Evolutionary conservation across 1,284 basidiomycete genomes (phyloP).

Genomic region (Puccinia horiana): DNA sequence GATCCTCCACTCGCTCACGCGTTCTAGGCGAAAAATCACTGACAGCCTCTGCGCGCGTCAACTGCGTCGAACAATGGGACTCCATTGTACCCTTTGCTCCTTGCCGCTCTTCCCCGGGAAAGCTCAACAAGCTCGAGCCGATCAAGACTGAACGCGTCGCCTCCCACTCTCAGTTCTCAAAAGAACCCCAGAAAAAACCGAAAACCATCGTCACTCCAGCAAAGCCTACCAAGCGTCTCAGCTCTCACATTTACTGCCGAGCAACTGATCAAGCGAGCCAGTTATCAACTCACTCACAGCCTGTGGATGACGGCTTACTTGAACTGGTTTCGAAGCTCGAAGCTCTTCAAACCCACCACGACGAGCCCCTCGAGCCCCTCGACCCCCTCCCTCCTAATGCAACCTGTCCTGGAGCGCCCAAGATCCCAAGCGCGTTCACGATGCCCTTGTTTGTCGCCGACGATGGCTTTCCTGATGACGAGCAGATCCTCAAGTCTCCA

Average conservation of each 20-base stretch:
- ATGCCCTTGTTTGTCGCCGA: slow-evolving; percentile 30
- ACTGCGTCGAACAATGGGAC: slow-evolving; percentile 20
- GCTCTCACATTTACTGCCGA: background rate
- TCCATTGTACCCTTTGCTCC: slow-evolving; percentile 12
- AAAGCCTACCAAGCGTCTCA: background rate
- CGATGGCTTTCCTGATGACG: slow-evolving; percentile 20
- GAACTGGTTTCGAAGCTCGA: slow-evolving; percentile 20
- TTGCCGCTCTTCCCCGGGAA: background rate
- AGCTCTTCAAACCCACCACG: background rate
- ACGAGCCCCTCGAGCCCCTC: background rate
- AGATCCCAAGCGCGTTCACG: slow-evolving; percentile 16
- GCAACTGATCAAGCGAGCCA: background rate
- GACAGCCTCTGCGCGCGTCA: background rate
- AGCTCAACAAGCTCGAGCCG: background rate
- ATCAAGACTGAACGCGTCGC: background rate
- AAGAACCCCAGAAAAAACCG: background rate
- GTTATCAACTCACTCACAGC: background rate
- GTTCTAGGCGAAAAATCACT: slow-evolving; percentile 4
- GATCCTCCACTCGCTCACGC: background rate
- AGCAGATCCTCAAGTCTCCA: background rate
- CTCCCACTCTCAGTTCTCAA: background rate
- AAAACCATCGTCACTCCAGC: background rate
- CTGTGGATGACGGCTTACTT: background rate
- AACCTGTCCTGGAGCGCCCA: slow-evolving; percentile 37
- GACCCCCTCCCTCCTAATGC: slow-evolving; percentile 36